Evolutionary conservation across 2,329 filamentous ascomycete genomes (phyloP), one percentile per base, ranked within the genome.

Genomic region (Dactylellina leptospora): DNA sequence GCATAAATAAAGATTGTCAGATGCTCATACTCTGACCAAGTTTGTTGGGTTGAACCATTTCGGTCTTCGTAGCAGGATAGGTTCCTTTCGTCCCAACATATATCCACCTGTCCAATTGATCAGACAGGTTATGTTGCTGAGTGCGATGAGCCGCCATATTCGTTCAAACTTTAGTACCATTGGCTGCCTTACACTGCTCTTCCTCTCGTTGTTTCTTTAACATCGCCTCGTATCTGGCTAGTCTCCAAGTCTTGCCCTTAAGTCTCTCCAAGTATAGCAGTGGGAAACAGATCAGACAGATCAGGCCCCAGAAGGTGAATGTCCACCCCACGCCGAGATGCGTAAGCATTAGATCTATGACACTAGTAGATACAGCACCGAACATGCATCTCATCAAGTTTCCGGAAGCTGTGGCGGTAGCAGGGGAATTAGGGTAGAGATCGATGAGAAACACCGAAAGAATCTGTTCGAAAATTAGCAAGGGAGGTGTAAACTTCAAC

Each of bases 401-500:
- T 74, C 87, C 87, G 0, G 87, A 85, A 0, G 87, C 87, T 1
- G 86, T 86, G 0, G 85, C 85, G 0, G 86, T 88, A 0, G 86
- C 86, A 0, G 86, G 86, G 0, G 84, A 83, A 22, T 84, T 80
- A 0, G 86, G 86, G 73, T 87, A 86, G 1, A 89, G 78, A 74
- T 90, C 88, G 0, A 90, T 84, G 11, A 89, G 82, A 4, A 90
- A 79, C 0, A 86, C 86, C 75, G 84, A 86, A n/a, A 88, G 47
- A 18, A 58, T 54, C 68, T 72, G 30, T 36, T 44, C 13, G 10
- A 13, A n/a, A 54, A 20, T 27, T 10, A 4, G 48, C 25, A 30
- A 22, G 16, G 4, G 9, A 18, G n/a, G n/a, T n/a, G n/a, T n/a
- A n/a, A n/a, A n/a, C n/a, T n/a, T n/a, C 1, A 30, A 18, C 13